Evolutionary conservation across 179 eudicot species (phyloP).

Genomic region (Nepenthes alata): DNA sequence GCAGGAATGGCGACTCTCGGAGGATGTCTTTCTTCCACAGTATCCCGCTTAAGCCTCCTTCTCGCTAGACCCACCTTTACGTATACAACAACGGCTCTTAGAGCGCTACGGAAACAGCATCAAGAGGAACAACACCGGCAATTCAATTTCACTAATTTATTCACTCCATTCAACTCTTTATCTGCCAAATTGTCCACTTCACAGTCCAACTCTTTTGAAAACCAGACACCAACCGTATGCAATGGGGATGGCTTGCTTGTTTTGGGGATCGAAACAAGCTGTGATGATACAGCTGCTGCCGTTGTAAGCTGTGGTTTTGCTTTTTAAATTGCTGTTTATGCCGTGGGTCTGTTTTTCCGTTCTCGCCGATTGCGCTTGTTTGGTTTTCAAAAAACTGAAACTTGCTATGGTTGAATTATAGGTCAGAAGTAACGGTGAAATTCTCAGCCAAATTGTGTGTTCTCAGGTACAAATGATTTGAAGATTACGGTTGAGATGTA

Average conservation of each 20-base stretch:
- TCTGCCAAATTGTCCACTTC: conserved; percentile 17
- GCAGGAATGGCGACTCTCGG: conserved; percentile 10
- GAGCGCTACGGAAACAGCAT: conserved; percentile 1
- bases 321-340: neutral
- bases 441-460: conserved; percentile 89
- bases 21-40: conserved; percentile 16
- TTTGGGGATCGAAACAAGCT: conserved; percentile 91
- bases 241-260: conserved; percentile 39
- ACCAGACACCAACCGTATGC: conserved; percentile 8
- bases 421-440: conserved; percentile 87
- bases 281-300: conserved; percentile 94
- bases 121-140: neutral
- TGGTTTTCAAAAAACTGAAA: neutral
- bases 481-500: no score
- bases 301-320: conserved; percentile 40
- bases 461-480: conserved; percentile 56
- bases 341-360: neutral
- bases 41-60: conserved; percentile 31
- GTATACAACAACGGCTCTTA: conserved; percentile 7
- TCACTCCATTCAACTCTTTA: conserved; percentile 11
- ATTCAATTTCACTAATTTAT: neutral
- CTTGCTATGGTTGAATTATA: conserved; percentile 7
- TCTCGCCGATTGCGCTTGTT: neutral
- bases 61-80: conserved; percentile 16
- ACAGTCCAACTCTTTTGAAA: conserved; percentile 16